These are phyloP conservation scores for Mycocalia duriaeana DNA, from an alignment of 1,284 basidiomycete species.

Conservation along the genomic window DNA sequence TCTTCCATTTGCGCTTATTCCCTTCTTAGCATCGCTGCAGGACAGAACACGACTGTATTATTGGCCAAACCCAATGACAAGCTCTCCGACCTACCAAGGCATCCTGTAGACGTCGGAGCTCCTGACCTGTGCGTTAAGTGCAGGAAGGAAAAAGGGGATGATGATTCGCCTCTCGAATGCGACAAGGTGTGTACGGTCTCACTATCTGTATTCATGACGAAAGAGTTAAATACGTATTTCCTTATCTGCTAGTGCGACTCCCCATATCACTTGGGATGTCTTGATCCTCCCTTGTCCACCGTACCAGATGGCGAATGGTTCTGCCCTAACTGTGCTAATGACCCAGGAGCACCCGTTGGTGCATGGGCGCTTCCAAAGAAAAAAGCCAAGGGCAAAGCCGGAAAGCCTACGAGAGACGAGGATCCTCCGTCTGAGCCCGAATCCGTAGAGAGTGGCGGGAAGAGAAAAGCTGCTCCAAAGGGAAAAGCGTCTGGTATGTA, in stretches of 20 bases:
- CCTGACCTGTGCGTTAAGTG: conserved; percentile 75
- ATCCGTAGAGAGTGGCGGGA: conserved; percentile 16
- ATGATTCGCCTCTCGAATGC: conserved; percentile 79
- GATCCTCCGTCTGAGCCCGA: conserved; percentile 11
- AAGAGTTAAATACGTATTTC: not conserved
- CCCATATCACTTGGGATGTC: conserved; percentile 82
- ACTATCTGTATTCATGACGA: not conserved
- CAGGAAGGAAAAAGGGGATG: conserved; percentile 57
- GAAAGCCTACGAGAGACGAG: not conserved
- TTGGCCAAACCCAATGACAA: conserved; percentile 67
- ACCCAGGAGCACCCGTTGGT: conserved; percentile 40
- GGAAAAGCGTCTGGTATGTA: conserved; percentile 15
- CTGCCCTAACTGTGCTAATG: conserved; percentile 63
- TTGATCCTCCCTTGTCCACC: conserved; percentile 69
- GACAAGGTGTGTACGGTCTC: conserved; percentile 71
- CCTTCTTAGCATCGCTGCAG: conserved; percentile 67
- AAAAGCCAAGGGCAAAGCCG: conserved; percentile 13
- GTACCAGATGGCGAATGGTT: conserved; percentile 93
- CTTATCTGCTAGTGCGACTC: conserved; percentile 68
- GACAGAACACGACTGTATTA: conserved; percentile 83
- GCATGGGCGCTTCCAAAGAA: conserved; percentile 25
- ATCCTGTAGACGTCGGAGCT: conserved; percentile 68
- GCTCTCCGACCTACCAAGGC: conserved; percentile 68
- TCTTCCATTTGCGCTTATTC: too few relatives aligned
- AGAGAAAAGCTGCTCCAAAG: conserved; percentile 22